phyloP scores from a whole-genome alignment of 1,284 basidiomycete species.

The Trametes pubescens region DNA sequence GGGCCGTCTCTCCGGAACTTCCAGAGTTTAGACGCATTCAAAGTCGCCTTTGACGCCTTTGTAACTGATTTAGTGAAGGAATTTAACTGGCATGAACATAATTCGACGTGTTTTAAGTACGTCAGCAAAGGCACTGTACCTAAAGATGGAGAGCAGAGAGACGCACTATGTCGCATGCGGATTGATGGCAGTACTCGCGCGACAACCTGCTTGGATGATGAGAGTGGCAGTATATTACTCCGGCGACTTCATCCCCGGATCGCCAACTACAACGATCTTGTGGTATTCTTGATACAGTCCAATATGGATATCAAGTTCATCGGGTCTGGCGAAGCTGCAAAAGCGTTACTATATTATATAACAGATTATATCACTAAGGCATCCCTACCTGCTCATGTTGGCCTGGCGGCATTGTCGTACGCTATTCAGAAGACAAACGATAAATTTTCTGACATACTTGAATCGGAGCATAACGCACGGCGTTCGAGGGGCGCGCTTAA shows the following conservation, averaged over 20 bases:
- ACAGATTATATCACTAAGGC: conserved; percentile 45
- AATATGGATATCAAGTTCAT: conserved; percentile 44
- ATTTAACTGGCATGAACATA: conserved; percentile 32
- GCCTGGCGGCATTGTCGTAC: background rate
- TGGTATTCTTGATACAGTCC: conserved; percentile 34
- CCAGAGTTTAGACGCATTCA: background rate
- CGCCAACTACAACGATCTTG: conserved; percentile 37
- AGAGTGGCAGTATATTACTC: conserved; percentile 29
- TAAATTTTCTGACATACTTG: background rate
- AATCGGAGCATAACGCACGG: too few relatives aligned
- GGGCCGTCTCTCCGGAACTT: background rate
- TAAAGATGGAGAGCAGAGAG: background rate
- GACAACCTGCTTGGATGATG: conserved; percentile 11
- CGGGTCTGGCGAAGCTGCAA: conserved; percentile 40
- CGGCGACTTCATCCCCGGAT: conserved; percentile 34
- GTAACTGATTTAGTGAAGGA: conserved; percentile 12
- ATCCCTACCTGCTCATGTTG: conserved; percentile 18
- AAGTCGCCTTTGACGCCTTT: background rate
- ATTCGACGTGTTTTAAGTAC: conserved; percentile 29
- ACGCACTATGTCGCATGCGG: conserved; percentile 3
- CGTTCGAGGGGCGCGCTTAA: too few relatives aligned
- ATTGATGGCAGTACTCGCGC: conserved; percentile 4
- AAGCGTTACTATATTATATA: conserved; percentile 41
- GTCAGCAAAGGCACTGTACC: background rate
- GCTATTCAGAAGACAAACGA: conserved; percentile 4